These are phyloP conservation scores for Blastobotrys terrestris DNA, from an alignment of 805 yeast genomes.

Conservation along the genomic window DNA sequence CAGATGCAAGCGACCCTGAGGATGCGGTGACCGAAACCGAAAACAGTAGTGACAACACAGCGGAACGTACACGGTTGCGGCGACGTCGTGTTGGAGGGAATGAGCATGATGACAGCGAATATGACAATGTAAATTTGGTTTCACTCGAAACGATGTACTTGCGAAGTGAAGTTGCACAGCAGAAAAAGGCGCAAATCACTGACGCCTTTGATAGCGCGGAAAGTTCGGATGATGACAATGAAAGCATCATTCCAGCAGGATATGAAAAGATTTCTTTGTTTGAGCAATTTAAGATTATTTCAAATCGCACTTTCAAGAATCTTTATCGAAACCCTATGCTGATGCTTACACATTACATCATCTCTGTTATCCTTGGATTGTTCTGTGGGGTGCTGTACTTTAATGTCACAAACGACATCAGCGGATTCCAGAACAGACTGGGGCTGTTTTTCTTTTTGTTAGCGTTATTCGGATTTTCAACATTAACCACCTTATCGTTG, in stretches of 20 bases:
- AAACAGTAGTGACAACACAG: not conserved
- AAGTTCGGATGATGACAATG: slow-evolving; percentile 1
- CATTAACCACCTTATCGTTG: slow-evolving; percentile 85
- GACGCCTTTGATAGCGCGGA: slow-evolving; percentile 4
- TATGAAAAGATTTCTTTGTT: slow-evolving; percentile 50
- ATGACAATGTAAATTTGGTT: slow-evolving; percentile 18
- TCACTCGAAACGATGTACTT: slow-evolving; percentile 28
- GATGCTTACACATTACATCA: slow-evolving; percentile 74
- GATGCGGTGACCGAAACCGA: not conserved
- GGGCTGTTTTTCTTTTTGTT: slow-evolving; percentile 89
- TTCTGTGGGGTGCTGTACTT: slow-evolving; percentile 85
- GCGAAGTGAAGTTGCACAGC: slow-evolving; percentile 21
- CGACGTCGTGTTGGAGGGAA: slow-evolving; percentile 1
- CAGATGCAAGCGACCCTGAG: slow-evolving; percentile 13
- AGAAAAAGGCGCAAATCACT: slow-evolving; percentile 23
- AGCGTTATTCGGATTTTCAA: slow-evolving; percentile 89
- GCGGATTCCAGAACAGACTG: slow-evolving; percentile 93
- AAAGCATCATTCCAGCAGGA: slow-evolving; percentile 10
- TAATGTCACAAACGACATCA: slow-evolving; percentile 76
- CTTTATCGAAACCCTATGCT: slow-evolving; percentile 87
- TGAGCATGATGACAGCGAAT: not conserved
- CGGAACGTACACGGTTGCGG: slow-evolving; percentile 9
- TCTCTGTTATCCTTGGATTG: slow-evolving; percentile 69
- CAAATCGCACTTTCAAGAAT: slow-evolving; percentile 86
- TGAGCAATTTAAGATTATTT: slow-evolving; percentile 65